phyloP scores from a whole-genome alignment of 495 filamentous ascomycete species.

The Lophiotrema nucula region DNA sequence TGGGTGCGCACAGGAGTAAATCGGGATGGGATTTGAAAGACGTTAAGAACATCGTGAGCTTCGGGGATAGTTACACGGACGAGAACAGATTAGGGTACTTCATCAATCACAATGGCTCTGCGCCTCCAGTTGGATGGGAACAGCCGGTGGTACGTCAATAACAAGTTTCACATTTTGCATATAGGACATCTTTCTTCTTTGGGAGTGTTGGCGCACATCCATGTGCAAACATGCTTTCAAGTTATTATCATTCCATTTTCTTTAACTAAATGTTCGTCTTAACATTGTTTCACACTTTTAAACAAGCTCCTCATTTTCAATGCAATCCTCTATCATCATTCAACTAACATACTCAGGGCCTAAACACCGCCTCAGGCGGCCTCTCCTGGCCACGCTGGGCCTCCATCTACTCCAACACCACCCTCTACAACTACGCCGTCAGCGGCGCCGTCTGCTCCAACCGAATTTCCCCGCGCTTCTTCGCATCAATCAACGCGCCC shows the following conservation, averaged over 20 bases:
- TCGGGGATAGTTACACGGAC: slow-evolving; percentile 77
- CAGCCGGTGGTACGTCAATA: slow-evolving; percentile 46
- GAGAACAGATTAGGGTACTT: slow-evolving; percentile 65
- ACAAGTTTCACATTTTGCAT: too few species aligned
- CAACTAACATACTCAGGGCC: slow-evolving; percentile 30
- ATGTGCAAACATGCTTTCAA: too few species aligned
- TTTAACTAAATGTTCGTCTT: too few species aligned
- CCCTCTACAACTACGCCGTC: slow-evolving; percentile 72
- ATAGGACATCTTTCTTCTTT: too few species aligned
- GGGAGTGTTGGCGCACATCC: too few species aligned
- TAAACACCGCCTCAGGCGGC: slow-evolving; percentile 60
- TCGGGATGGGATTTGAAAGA: slow-evolving; percentile 40
- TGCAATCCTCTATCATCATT: too few species aligned
- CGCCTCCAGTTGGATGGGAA: slow-evolving; percentile 60
- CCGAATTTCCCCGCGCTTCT: slow-evolving; percentile 55
- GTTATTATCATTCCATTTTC: too few species aligned
- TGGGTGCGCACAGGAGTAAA: neutral
- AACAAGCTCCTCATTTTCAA: too few species aligned
- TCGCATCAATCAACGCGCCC: slow-evolving; percentile 47
- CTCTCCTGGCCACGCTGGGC: slow-evolving; percentile 66
- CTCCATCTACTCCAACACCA: slow-evolving; percentile 52
- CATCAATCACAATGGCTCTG: slow-evolving; percentile 52
- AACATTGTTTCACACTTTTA: too few species aligned
- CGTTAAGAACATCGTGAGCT: slow-evolving; percentile 57
- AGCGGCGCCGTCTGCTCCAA: slow-evolving; percentile 69